Evolutionary conservation across 257 asterid genomes (phyloP), one percentile per base, ranked within the genome.

Genomic region (Jacaranda mimosifolia): DNA sequence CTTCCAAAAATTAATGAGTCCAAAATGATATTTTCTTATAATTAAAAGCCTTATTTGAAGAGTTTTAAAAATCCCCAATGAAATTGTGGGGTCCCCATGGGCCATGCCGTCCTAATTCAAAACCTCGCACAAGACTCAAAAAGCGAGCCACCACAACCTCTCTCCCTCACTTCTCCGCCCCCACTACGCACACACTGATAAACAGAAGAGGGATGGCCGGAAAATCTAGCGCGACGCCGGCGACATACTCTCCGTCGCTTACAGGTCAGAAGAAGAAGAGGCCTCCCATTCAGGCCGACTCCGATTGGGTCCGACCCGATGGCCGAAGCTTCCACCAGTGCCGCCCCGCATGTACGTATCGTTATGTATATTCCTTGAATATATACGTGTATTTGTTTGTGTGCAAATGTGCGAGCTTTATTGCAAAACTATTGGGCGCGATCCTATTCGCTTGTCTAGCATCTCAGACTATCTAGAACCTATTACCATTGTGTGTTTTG

Each of bases 251-350:
- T 17, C 99, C 97, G 10, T 89, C 95, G 8, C 68, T 80, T n/a
- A 71, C 88, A 35, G 76, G 75, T 46, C 86, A 79, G 43, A 78
- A 66, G 68, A 87, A 77, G 88, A 90, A 83, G 79, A 90, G 75
- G 55, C 78, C 83, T 56, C 79, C 86, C 68, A 43, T 75, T 60
- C 40, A 56, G 6, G 14, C 85, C 46, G 93, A 82, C 63, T 80
- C 91, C 62, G 91, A 89, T 72, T 91, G 91, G 96, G 89, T 87
- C 76, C 92, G 99, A 67, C 89, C 97, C 39, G 98, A 96, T 38
- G 96, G 92, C 73, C 97, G 99, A 55, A 70, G 84, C 84, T 82
- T 81, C 85, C 98, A 90, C 83, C 91, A 91, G 81, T 96, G 99
- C 83, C 96, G 99, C 80, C 97, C 93, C 73, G 97, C 99, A 67